These are phyloP conservation scores for Plasmodium berghei DNA, from an alignment of 169 alveolate genomes.

Conservation along the genomic window DNA sequence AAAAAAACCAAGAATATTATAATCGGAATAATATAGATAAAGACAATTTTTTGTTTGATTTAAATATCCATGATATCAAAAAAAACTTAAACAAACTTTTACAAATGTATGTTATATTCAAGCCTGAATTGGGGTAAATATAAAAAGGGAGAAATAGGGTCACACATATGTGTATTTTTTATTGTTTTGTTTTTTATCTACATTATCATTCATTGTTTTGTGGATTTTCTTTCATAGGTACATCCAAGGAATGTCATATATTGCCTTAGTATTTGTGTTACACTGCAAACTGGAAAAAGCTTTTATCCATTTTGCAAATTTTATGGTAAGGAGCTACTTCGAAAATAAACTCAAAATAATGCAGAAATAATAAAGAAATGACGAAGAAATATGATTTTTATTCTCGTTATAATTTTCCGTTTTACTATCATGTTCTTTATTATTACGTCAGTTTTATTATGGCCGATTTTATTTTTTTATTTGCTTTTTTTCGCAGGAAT, in stretches of 20 bases:
- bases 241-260: constrained; percentile 75
- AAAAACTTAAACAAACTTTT: constrained; percentile 44
- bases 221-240: constrained; percentile 1
- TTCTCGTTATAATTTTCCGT: background rate
- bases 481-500: constrained; percentile 20
- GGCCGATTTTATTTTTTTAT: background rate
- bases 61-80: constrained; percentile 49
- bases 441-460: background rate
- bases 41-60: constrained; percentile 18
- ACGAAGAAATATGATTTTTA: background rate
- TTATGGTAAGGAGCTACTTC: constrained; percentile 28
- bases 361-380: background rate
- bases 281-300: constrained; percentile 64
- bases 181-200: background rate
- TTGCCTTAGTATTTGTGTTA: constrained; percentile 58
- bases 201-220: background rate
- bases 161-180: background rate
- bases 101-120: constrained; percentile 71
- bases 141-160: background rate
- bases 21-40: constrained; percentile 5
- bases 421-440: background rate
- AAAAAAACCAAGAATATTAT: constrained; percentile 61
- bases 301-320: constrained; percentile 72
- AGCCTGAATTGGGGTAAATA: constrained; percentile 70
- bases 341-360: background rate